phyloP scores from a whole-genome alignment of 345 rosid genomes.

The Erucastrum elatum region DNA sequence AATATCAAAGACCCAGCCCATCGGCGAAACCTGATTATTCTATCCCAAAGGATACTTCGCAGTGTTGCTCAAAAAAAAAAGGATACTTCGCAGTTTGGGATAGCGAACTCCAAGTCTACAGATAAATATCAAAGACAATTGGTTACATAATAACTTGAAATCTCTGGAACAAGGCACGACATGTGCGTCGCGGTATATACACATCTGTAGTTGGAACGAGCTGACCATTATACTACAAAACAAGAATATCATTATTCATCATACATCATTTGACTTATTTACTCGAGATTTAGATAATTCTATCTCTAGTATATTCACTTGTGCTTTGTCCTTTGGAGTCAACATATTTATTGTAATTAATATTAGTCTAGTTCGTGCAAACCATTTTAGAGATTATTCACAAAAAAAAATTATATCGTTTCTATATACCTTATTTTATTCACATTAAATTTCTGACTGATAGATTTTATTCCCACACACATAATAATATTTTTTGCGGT shows the following conservation, averaged over 20 bases:
- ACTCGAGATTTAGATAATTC: background rate
- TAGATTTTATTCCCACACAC: background rate
- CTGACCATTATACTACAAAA: background rate
- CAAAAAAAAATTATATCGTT: background rate
- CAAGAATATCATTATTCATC: background rate
- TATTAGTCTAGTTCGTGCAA: background rate
- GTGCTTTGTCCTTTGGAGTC: background rate
- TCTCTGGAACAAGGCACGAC: background rate
- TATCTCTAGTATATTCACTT: background rate
- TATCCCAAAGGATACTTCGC: background rate
- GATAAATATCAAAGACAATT: background rate
- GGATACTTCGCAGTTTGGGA: background rate
- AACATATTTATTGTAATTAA: no score
- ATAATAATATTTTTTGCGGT: no score
- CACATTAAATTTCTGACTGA: background rate
- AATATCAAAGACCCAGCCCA: background rate
- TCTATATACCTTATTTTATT: background rate
- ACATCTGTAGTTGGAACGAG: background rate
- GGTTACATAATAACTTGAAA: background rate
- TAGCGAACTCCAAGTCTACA: background rate
- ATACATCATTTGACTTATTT: background rate
- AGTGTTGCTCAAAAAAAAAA: background rate
- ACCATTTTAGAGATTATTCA: background rate
- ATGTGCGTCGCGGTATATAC: background rate
- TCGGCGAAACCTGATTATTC: background rate